Base-by-base conservation (phyloP, 2,329 filamentous ascomycete species). In the Ilyonectria robusta region DNA sequence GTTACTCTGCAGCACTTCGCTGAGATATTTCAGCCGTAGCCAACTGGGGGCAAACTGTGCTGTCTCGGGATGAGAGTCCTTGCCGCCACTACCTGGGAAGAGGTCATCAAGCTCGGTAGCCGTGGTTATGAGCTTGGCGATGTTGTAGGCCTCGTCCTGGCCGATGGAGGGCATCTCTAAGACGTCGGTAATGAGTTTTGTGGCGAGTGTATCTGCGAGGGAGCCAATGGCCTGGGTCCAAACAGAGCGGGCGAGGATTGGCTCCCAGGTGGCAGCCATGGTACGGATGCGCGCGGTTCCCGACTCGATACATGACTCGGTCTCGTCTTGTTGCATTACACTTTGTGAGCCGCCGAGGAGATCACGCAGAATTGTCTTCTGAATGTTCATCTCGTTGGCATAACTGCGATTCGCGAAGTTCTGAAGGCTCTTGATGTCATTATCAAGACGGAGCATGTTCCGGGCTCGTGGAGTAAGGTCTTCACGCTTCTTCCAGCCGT, bases 1-100 rank as follows among this genome's bases (percentile, higher is more conserved):
- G 73, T 92, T 91, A 71, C 89, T 91, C 81, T 92, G 89, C 70
- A 92, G 81, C 31, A 92, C 86, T 77, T 92, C 87, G 68, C 86
- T 87, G 19, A 92, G 81, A 72, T 88, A 92, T 78, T 91, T 89
- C 66, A 92, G 83, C 55, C 89, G 85, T 65, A 92, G 81, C 90
- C 90, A 92, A 55, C 84, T 85, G 3, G 84, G 82, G 4, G 88
- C 88, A 69, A 90, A 91, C 74, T 91, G 88, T 3, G 87, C 84
- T 37, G 89, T 91, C 4, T 83, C 78, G 4, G 89, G 87, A 1
- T 88, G 78, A 37, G 84, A 83, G 5, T 83, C 82, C 23, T 76
- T 77, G 6, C 65, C 71, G 2, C 79, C 80, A 70, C 82, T 84
- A 0, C 86, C 85, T 1, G 88, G 77, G 72, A 92, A 92, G 15